Conservation (phyloP, 2,329 filamentous ascomycete species). For the Sporothrix inflata region DNA sequence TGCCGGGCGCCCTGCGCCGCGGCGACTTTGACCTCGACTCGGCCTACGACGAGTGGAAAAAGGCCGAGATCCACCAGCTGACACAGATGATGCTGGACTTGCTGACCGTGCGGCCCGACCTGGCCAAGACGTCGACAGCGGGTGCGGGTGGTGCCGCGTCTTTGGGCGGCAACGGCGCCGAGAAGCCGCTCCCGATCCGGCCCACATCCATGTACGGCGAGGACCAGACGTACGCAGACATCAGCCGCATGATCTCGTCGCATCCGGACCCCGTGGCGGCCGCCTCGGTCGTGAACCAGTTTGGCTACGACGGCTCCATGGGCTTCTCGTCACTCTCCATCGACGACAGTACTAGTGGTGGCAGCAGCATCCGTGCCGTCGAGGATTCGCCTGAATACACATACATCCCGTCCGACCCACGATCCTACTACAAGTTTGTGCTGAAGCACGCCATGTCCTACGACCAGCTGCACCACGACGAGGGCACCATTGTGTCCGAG, state of each 20-base stretch:
- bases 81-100: slow-evolving; percentile 94
- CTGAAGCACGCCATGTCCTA: slow-evolving; percentile 74
- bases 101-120: slow-evolving; percentile 79
- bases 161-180: slow-evolving; percentile 35
- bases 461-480: slow-evolving; percentile 55
- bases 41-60: slow-evolving; percentile 87
- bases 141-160: slow-evolving; percentile 40
- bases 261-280: slow-evolving; percentile 39
- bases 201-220: slow-evolving; percentile 51
- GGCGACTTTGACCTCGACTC: slow-evolving; percentile 92
- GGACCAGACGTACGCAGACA: slow-evolving; percentile 57
- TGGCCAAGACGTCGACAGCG: slow-evolving; percentile 74
- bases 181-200: slow-evolving; percentile 62
- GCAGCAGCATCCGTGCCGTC: slow-evolving; percentile 54
- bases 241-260: slow-evolving; percentile 56
- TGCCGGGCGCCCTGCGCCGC: slow-evolving; percentile 73
- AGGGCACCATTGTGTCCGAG: slow-evolving; percentile 29
- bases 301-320: slow-evolving; percentile 66
- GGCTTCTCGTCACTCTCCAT: slow-evolving; percentile 69
- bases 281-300: slow-evolving; percentile 39
- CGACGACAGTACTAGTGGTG: slow-evolving; percentile 44
- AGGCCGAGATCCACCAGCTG: slow-evolving; percentile 81
- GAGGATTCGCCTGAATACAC: slow-evolving; percentile 75
- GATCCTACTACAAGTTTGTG: slow-evolving; percentile 81
- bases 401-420: slow-evolving; percentile 84